Conservation (phyloP, 306 rosid genomes). For the Dryas octopetala region DNA sequence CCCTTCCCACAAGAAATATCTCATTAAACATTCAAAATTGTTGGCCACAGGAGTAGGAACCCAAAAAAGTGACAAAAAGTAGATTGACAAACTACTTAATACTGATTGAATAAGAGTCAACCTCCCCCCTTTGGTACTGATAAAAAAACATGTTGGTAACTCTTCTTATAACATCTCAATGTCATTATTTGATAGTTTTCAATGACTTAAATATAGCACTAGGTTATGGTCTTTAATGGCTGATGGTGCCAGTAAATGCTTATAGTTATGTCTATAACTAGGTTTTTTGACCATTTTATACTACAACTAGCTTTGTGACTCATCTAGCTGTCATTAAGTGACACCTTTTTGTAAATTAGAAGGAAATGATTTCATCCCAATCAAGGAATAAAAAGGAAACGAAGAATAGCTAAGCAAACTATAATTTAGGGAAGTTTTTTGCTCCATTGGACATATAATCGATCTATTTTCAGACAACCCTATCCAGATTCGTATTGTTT, state of each 20-base stretch:
- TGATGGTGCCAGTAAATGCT: neutral
- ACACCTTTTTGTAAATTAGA: neutral
- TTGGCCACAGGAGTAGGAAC: too few species aligned
- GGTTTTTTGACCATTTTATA: neutral
- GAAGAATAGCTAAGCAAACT: neutral
- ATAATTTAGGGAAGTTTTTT: neutral
- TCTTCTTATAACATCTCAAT: neutral
- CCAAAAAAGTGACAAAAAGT: too few species aligned
- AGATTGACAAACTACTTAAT: too few species aligned
- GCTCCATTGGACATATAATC: neutral
- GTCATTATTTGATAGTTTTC: neutral
- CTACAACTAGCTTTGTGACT: neutral
- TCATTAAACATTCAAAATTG: too few species aligned
- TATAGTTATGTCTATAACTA: neutral
- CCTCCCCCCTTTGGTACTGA: too few species aligned
- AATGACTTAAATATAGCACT: neutral
- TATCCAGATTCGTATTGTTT: neutral
- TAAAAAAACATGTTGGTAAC: neutral
- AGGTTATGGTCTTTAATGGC: neutral
- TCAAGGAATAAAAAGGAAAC: too few species aligned
- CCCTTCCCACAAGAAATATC: too few species aligned
- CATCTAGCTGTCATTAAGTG: neutral
- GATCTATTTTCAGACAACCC: neutral
- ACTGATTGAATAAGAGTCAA: too few species aligned
- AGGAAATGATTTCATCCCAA: neutral